A percentile compares a stretch with the other conserved stretches of the same genome.
phyloP scores from a whole-genome alignment of 2,329 filamentous ascomycete species.

The Chaetothyriales sp. region DNA sequence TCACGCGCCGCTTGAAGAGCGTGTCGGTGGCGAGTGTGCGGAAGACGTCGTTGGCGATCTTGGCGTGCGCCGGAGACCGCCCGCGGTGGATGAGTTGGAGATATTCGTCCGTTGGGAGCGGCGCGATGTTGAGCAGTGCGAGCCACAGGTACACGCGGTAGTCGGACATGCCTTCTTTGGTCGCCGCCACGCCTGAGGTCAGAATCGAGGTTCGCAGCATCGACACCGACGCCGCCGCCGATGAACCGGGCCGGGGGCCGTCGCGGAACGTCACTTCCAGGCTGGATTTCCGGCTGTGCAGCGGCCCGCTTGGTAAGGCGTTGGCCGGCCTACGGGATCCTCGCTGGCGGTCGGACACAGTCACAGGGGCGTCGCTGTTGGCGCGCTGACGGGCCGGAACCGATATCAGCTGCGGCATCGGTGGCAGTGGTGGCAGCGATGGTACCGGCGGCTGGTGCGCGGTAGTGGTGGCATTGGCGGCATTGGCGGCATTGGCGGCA shows the following conservation, averaged over 20 bases:
- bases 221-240: slow-evolving; percentile 28
- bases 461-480: slow-evolving; percentile 17
- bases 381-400: slow-evolving; percentile 37
- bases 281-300: slow-evolving; percentile 32
- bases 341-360: slow-evolving; percentile 14
- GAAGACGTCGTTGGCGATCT: slow-evolving; percentile 97
- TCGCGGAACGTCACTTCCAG: slow-evolving; percentile 68
- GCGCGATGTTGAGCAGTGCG: slow-evolving; percentile 74
- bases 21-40: slow-evolving; percentile 91
- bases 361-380: slow-evolving; percentile 55
- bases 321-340: slow-evolving; percentile 20
- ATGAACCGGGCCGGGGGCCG: slow-evolving; percentile 59
- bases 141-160: slow-evolving; percentile 94
- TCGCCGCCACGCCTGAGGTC: slow-evolving; percentile 37
- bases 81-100: slow-evolving; percentile 83
- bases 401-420: slow-evolving; percentile 26
- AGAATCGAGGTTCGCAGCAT: slow-evolving; percentile 37
- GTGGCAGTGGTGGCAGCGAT: slow-evolving; percentile 20
- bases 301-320: slow-evolving; percentile 23
- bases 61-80: slow-evolving; percentile 85
- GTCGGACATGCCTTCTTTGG: slow-evolving; percentile 56
- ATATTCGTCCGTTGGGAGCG: slow-evolving; percentile 76
- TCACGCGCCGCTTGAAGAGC: slow-evolving; percentile 89
- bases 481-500: slow-evolving; percentile 17
- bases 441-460: slow-evolving; percentile 2